These are phyloP conservation scores for Aspergillus novofumigatus DNA, from an alignment of 2,329 filamentous ascomycete species.

Conservation along the genomic window DNA sequence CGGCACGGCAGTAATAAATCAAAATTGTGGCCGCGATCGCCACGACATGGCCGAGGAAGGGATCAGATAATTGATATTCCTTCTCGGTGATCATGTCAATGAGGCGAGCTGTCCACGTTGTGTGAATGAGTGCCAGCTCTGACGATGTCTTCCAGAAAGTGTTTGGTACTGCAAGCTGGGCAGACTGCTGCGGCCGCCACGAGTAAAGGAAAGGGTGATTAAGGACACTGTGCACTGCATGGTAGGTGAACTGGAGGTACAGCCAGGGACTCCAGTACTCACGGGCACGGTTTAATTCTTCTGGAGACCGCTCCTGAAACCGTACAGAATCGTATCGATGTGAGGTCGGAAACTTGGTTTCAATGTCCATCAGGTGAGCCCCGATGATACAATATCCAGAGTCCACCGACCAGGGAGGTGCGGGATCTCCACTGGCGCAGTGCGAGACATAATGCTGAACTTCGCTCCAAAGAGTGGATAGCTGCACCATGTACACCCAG, in stretches of 20 bases:
- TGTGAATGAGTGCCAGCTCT: neutral
- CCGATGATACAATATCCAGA: neutral
- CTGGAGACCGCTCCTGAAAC: neutral
- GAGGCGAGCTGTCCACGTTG: neutral
- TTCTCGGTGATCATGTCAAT: neutral
- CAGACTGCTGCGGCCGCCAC: neutral
- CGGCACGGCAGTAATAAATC: neutral
- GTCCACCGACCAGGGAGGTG: neutral
- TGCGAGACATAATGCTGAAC: neutral
- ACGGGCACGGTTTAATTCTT: conserved; percentile 11
- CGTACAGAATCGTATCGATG: neutral
- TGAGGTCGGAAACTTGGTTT: neutral
- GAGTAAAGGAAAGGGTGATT: conserved; percentile 28
- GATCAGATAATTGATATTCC: neutral
- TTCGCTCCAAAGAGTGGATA: neutral
- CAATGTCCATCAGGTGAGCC: neutral
- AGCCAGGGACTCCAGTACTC: conserved; percentile 31
- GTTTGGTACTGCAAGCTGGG: neutral
- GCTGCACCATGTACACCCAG: neutral
- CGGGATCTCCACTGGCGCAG: neutral
- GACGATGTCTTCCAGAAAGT: neutral
- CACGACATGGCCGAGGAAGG: neutral
- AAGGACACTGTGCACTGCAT: conserved; percentile 27
- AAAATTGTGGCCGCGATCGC: neutral
- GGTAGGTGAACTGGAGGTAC: conserved; percentile 28